A percentile compares a stretch with the other conserved stretches of the same genome.
Conservation (phyloP, 331 rosid genomes). For the Spiraea crenata region DNA sequence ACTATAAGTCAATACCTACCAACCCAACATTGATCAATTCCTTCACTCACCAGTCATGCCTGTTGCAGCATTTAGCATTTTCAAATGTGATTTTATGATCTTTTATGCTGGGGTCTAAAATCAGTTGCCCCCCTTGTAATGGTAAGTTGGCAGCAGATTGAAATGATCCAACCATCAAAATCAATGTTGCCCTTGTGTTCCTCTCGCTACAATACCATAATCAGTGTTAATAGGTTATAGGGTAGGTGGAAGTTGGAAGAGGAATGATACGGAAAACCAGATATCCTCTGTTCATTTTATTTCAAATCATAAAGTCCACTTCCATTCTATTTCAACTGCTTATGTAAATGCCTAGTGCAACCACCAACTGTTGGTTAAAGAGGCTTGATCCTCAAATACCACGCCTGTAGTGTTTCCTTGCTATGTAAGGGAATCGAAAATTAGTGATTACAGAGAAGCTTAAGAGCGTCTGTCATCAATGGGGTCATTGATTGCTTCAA, state of each 20-base stretch:
- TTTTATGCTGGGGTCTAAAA: neutral
- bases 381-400: too few relatives aligned
- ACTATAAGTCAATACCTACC: neutral
- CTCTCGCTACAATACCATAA: neutral
- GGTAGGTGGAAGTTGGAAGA: neutral
- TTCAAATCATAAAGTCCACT: neutral
- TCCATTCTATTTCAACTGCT: neutral
- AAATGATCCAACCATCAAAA: constrained; percentile 3
- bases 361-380: too few relatives aligned
- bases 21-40: neutral
- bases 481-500: too few relatives aligned
- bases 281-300: neutral
- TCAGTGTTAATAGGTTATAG: neutral
- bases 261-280: neutral
- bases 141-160: neutral
- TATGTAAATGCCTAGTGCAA: too few relatives aligned
- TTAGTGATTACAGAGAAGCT: too few relatives aligned
- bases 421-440: too few relatives aligned
- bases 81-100: neutral
- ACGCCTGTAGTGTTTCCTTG: too few relatives aligned
- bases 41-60: neutral
- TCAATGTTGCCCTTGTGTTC: neutral
- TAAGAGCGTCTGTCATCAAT: too few relatives aligned
- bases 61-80: neutral
- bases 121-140: neutral